These are phyloP conservation scores for Tylopilus sp. DNA, from an alignment of 1,284 basidiomycete genomes.

Conservation along the genomic window DNA sequence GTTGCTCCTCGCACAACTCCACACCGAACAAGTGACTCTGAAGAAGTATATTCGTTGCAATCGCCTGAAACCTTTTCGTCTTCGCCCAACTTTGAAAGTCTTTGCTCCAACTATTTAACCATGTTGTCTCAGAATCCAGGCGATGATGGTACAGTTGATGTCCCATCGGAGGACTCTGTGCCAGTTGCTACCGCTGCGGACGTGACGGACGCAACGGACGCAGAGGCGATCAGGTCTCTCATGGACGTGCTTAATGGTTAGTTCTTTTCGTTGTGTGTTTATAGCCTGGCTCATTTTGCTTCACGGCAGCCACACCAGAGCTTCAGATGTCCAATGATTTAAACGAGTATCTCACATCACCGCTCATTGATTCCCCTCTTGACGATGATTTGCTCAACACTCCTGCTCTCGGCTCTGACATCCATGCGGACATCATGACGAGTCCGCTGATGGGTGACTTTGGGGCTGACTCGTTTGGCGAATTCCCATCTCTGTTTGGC, in stretches of 20 bases:
- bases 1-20: slow-evolving; percentile 57
- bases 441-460: slow-evolving; percentile 34
- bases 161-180: slow-evolving; percentile 18
- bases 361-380: slow-evolving; percentile 50
- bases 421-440: slow-evolving; percentile 41
- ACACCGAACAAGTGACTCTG: slow-evolving; percentile 36
- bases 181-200: slow-evolving; percentile 10
- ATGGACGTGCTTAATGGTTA: slow-evolving; percentile 44
- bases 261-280: neutral
- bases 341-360: slow-evolving; percentile 45
- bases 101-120: slow-evolving; percentile 46
- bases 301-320: slow-evolving; percentile 36
- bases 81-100: slow-evolving; percentile 34
- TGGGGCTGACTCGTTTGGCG: slow-evolving; percentile 35
- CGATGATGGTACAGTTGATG: slow-evolving; percentile 21
- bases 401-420: slow-evolving; percentile 42
- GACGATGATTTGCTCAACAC: slow-evolving; percentile 56
- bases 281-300: neutral
- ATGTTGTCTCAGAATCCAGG: slow-evolving; percentile 44
- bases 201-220: slow-evolving; percentile 30
- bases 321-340: slow-evolving; percentile 34
- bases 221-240: slow-evolving; percentile 38
- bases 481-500: slow-evolving; percentile 25
- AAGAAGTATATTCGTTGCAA: slow-evolving; percentile 23
- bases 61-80: slow-evolving; percentile 20